These are phyloP conservation scores for Colletotrichum eleusines DNA, from an alignment of 2,329 filamentous ascomycete species.

Conservation along the genomic window DNA sequence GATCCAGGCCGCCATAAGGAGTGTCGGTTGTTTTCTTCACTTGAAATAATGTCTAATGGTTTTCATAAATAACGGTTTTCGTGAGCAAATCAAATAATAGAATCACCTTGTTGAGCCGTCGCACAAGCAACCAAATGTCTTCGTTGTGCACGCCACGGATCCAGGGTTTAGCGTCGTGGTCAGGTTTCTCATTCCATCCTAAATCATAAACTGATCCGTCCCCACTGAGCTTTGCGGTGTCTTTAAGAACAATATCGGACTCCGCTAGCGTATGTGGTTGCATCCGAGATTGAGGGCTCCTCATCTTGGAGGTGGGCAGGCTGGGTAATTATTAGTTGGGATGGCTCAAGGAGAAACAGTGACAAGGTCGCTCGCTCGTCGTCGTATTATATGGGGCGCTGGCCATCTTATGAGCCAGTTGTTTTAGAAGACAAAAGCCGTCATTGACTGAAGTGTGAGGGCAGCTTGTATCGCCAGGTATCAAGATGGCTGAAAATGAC, in stretches of 20 bases:
- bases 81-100: too few species aligned
- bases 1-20: slow-evolving; percentile 68
- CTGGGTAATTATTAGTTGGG: background rate
- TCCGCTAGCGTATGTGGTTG: background rate
- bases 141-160: slow-evolving; percentile 46
- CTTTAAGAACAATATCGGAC: background rate
- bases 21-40: slow-evolving; percentile 68
- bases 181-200: background rate
- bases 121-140: slow-evolving; percentile 70
- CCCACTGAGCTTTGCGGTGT: background rate
- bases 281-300: background rate
- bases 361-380: background rate
- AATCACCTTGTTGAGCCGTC: slow-evolving; percentile 71
- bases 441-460: background rate
- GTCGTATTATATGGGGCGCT: background rate
- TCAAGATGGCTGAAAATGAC: background rate
- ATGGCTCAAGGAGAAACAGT: background rate
- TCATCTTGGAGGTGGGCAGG: background rate
- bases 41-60: slow-evolving; percentile 55
- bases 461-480: background rate
- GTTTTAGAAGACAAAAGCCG: background rate
- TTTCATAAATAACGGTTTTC: background rate
- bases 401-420: background rate
- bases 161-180: background rate
- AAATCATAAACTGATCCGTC: background rate